Base-by-base conservation (phyloP, 306 rosid species). In the Rosa chinensis region DNA sequence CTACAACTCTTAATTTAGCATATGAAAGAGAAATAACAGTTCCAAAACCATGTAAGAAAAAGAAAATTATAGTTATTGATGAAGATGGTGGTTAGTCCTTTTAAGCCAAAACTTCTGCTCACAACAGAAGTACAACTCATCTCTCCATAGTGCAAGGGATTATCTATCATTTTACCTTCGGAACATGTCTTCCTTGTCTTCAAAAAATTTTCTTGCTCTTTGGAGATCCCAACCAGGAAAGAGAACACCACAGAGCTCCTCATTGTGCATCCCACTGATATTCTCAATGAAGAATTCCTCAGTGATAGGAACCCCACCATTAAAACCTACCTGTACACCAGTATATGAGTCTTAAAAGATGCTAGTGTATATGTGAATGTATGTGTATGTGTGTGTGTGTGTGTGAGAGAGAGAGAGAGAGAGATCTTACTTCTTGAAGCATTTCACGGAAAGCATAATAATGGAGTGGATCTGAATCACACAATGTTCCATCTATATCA, bases 401-500 rank as follows among this genome's bases (percentile, higher is more conserved):
- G 59, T 6, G 40, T 35, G 71, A 16, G 43, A 7, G 73, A 48
- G 7, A 23, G 40, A 52, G 74, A 48, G 73, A 81, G 28, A n/a
- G 25, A 66, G 0, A 13, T 35, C 49, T 47, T 47, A 88, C 89
- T 81, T 83, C 78, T 79, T 81, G 83, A 85, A 88, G 91, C 86
- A 83, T 81, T 70, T 79, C 53, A 20, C 81, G 79, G 73, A 79
- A 88, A 66, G 89, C 89, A 39, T 67, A 49, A 48, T 74, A 85
- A 42, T 85, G 87, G 61, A 81, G 70, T 18, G 89, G 89, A 75
- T 85, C 86, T 16, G 85, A 85, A 76, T 85, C 91, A 59, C 89
- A 85, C 44, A 88, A 61, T 28, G 86, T 88, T 72, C 89, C 91
- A 75, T 88, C 89, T 52, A 88, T 83, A 58, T 88, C 89, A 70